Evolutionary conservation across 2,329 filamentous ascomycete genomes (phyloP).

Genomic region (Phaeosphaeria sp.): DNA sequence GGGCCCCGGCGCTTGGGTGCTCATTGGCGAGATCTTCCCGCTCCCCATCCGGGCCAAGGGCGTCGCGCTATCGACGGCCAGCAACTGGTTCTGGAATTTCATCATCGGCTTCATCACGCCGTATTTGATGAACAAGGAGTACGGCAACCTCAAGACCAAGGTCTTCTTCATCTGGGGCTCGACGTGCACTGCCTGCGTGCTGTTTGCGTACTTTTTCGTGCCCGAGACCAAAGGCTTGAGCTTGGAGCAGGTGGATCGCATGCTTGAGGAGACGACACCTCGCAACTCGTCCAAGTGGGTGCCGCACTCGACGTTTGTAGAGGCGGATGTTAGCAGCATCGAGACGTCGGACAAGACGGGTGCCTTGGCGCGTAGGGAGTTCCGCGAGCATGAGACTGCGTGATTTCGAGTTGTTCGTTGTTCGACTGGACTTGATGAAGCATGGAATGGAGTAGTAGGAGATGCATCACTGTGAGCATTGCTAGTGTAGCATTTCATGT

Average conservation of each 20-base stretch:
- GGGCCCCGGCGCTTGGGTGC: slow-evolving; percentile 74
- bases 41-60: slow-evolving; percentile 87
- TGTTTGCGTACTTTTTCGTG: slow-evolving; percentile 79
- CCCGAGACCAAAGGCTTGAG: slow-evolving; percentile 80
- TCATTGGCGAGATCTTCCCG: slow-evolving; percentile 91
- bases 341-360: not conserved
- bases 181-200: slow-evolving; percentile 57
- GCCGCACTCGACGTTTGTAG: slow-evolving; percentile 53
- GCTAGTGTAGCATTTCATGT: not conserved
- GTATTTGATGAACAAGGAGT: slow-evolving; percentile 71
- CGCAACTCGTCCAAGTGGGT: slow-evolving; percentile 76
- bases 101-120: slow-evolving; percentile 63
- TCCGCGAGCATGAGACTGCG: not conserved
- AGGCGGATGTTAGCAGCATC: slow-evolving; percentile 4
- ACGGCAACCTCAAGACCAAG: slow-evolving; percentile 67
- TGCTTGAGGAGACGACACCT: slow-evolving; percentile 84
- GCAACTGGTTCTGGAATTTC: slow-evolving; percentile 78
- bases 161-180: slow-evolving; percentile 63
- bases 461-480: not conserved
- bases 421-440: no score
- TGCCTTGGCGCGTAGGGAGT: not conserved
- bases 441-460: not conserved
- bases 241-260: slow-evolving; percentile 77
- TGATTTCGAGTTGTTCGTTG: no score
- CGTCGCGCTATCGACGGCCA: slow-evolving; percentile 84